These are phyloP conservation scores for Phyllostachys edulis DNA, from an alignment of 176 grass and related monocot genomes.

Conservation along the genomic window DNA sequence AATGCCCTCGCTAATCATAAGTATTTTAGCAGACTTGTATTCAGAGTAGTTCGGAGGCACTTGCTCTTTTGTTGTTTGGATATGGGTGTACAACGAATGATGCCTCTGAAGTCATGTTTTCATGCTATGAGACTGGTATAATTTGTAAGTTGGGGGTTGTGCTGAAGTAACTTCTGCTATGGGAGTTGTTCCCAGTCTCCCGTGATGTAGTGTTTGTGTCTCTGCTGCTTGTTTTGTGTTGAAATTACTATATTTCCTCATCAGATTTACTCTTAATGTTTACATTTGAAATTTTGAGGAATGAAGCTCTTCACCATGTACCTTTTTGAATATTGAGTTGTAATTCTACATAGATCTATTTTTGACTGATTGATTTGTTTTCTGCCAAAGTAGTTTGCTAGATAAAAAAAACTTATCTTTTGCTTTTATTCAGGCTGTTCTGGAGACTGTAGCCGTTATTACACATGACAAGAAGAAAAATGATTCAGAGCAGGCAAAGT, in stretches of 20 bases:
- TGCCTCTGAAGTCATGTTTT: not conserved
- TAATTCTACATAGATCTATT: not conserved
- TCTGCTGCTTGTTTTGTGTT: not conserved
- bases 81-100: not conserved
- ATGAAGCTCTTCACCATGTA: not conserved
- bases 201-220: not conserved
- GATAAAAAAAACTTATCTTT: not conserved
- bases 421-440: slow-evolving; percentile 71
- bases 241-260: not conserved
- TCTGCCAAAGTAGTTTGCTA: not conserved
- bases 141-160: slow-evolving; percentile 13
- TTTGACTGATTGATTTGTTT: slow-evolving; percentile 8
- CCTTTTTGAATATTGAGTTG: not conserved
- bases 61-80: slow-evolving; percentile 1
- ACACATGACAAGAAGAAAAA: slow-evolving; percentile 99
- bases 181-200: not conserved
- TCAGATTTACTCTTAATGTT: not conserved
- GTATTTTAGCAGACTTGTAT: not conserved
- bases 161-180: not conserved
- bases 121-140: not conserved
- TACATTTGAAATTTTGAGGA: not conserved
- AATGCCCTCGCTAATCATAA: not conserved
- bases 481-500: slow-evolving; percentile 73
- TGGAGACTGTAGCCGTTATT: slow-evolving; percentile 97
- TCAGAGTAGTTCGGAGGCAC: slow-evolving; percentile 12